Conservation (phyloP, 148 eudicot genomes). For the Camellia granthamiana region DNA sequence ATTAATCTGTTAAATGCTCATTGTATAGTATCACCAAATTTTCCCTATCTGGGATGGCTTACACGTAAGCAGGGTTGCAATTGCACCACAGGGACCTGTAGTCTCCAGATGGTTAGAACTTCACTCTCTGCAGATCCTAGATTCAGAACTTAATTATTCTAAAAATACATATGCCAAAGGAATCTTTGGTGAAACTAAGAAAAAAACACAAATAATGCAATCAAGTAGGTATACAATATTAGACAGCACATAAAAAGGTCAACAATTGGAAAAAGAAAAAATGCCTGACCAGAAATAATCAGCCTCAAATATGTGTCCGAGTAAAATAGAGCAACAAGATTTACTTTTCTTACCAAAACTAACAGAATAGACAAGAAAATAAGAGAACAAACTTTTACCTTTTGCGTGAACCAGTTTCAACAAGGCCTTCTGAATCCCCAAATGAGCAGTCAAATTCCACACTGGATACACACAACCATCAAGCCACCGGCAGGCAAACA, state of each 20-base stretch:
- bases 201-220: not conserved
- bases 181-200: not conserved
- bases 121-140: not conserved
- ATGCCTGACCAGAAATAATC: not conserved
- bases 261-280: not conserved
- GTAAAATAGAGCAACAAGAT: not conserved
- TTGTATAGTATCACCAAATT: not conserved
- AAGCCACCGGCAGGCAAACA: not conserved
- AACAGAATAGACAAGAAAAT: not conserved
- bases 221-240: not conserved
- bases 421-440: slow-evolving; percentile 19
- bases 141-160: not conserved
- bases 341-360: not conserved
- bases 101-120: not conserved
- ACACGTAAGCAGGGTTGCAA: not conserved
- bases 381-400: slow-evolving; percentile 8
- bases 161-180: not conserved
- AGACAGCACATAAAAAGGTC: no score
- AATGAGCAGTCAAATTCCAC: slow-evolving; percentile 18
- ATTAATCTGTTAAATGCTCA: not conserved
- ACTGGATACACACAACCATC: slow-evolving; percentile 18
- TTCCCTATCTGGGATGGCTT: not conserved
- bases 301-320: not conserved
- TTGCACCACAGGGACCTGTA: not conserved
- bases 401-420: slow-evolving; percentile 22